Conservation (phyloP, 2,329 filamentous ascomycete species). For the Fusarium piperis region DNA sequence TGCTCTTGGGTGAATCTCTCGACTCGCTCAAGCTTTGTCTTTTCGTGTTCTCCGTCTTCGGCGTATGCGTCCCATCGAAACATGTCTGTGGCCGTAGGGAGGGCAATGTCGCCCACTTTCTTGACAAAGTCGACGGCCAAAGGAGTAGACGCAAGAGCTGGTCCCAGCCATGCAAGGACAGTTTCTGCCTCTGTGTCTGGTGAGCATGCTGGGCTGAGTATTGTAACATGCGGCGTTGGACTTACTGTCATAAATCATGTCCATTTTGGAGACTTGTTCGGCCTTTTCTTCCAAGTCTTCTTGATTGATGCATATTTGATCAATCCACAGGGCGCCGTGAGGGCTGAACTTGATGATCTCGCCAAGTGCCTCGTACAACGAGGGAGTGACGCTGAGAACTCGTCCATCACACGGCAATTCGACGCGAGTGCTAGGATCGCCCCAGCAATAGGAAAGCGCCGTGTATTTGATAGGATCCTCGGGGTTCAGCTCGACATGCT, state of each 20-base stretch:
- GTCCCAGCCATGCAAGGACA: conserved; percentile 28
- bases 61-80: conserved; percentile 20
- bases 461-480: conserved; percentile 24
- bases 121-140: conserved; percentile 11
- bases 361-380: conserved; percentile 15
- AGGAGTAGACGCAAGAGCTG: not conserved
- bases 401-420: conserved; percentile 14
- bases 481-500: conserved; percentile 19
- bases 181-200: conserved; percentile 25
- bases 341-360: conserved; percentile 20
- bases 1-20: conserved; percentile 15
- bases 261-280: conserved; percentile 29
- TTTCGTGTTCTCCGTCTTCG: not conserved
- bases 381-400: conserved; percentile 8
- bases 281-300: conserved; percentile 13
- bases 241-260: conserved; percentile 31
- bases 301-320: conserved; percentile 36
- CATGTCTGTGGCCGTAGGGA: conserved; percentile 25
- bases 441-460: conserved; percentile 31
- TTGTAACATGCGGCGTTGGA: rapidly evolving
- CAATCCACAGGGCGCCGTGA: conserved; percentile 22
- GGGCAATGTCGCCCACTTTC: conserved; percentile 21
- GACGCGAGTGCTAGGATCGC: not conserved
- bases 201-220: not conserved
- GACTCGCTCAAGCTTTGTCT: conserved; percentile 12